Base-by-base conservation (phyloP, 495 filamentous ascomycete genomes). In the Recurvomyces mirabilis region DNA sequence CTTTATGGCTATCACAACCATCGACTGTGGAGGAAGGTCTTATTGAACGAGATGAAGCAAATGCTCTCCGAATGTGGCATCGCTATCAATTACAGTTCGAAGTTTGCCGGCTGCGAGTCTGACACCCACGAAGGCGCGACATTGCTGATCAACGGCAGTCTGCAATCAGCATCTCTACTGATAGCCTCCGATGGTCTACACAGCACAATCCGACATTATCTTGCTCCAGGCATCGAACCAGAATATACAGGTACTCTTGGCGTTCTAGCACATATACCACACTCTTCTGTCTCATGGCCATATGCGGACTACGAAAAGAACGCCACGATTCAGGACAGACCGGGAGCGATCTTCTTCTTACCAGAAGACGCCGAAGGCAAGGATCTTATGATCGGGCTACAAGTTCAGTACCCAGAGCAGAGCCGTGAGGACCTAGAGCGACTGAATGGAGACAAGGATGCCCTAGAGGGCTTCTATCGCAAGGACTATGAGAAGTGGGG, bases 221-320 rank as follows among this genome's bases (percentile, higher is more conserved):
- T 43, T 3, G 25, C 12, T 14, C 41, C 41, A 7, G 29, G 23
- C 18, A 33, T 43, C 25, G 17, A 4, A 4, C 41, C 28, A 3
- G n/a, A 43, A 13, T 43, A 43, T 29, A 43, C 41, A 4, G 41
- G 41, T 29, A 43, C 21, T 9, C 13, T 34, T 4, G 41, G 41
- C 14, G 17, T 43, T 5, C 25, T 43, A 6, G 11, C 14, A 11
- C 41, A 43, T 15, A 43, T 43, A 5, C 17, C 17, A 23, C 41
- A 29, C 17, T 25, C 41, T 20, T 43, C 41, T 4, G 41, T 43
- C 9, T 17, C 25, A 5, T 43, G 41, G 41, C 41, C 41, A 5
- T 43, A 43, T 29, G 41, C 17, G 14, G 41, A 43, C 41, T 43
- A 43, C 41, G 41, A 32, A 20, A 17, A 12, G 14, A 43, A 43